Evolutionary conservation across 1,284 basidiomycete species (phyloP).

Genomic region (Malassezia japonica): DNA sequence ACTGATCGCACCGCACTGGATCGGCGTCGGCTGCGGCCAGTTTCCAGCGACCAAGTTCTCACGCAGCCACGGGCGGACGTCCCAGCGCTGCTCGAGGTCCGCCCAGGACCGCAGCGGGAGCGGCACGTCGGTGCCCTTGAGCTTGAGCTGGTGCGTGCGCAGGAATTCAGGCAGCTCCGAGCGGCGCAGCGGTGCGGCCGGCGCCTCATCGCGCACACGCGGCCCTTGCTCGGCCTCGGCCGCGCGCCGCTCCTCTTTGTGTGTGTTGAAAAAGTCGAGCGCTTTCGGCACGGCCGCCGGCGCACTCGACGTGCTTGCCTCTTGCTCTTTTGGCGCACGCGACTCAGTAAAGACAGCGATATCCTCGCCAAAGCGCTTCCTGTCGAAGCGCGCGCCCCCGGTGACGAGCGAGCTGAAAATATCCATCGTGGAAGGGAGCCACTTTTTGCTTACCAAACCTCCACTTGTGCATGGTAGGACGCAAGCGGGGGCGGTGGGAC

Average conservation of each 20-base stretch:
- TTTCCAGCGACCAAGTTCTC: constrained; percentile 29
- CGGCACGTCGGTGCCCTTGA: constrained; percentile 49
- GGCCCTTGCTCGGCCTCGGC: constrained; percentile 14
- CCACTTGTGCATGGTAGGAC: neutral
- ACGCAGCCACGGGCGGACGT: constrained; percentile 25
- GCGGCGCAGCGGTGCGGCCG: constrained; percentile 17
- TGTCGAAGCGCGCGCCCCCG: constrained; percentile 58
- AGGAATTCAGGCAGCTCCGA: constrained; percentile 34
- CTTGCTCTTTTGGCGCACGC: neutral
- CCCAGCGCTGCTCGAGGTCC: constrained; percentile 33
- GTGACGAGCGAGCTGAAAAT: constrained; percentile 41
- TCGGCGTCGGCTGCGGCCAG: constrained; percentile 42
- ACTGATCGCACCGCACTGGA: constrained; percentile 48
- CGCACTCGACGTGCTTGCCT: constrained; percentile 3
- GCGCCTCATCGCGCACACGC: neutral
- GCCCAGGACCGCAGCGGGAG: constrained; percentile 45
- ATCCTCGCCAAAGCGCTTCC: constrained; percentile 63
- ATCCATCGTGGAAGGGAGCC: constrained; percentile 32
- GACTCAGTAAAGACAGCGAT: constrained; percentile 57
- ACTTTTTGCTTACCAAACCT: neutral
- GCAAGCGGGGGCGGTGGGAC: too few relatives aligned
- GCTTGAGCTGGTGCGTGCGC: constrained; percentile 43
- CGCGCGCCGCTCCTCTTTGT: constrained; percentile 9
- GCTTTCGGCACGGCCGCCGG: constrained; percentile 26
- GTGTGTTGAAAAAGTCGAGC: constrained; percentile 34